Evolutionary conservation across 305 asterid species (phyloP).

Genomic region (Fraxinus latifolia): DNA sequence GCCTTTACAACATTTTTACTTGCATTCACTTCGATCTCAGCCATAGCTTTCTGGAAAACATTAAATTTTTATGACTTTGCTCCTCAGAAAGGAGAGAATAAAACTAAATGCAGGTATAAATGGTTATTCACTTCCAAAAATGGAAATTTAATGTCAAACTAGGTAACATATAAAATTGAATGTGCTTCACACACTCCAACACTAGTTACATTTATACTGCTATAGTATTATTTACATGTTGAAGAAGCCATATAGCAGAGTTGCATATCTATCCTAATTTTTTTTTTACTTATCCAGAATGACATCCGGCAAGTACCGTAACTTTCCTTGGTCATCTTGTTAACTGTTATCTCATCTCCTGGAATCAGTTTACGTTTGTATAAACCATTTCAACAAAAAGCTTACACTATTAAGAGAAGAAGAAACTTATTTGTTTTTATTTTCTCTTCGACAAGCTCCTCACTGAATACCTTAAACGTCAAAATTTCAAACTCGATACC

Average conservation of each 20-base stretch:
- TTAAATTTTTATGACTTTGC: background rate
- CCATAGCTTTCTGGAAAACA: slow-evolving; percentile 62
- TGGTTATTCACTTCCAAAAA: background rate
- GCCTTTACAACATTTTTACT: slow-evolving; percentile 68
- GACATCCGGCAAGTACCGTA: background rate
- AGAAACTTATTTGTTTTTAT: background rate
- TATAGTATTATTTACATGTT: background rate
- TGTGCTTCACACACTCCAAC: background rate
- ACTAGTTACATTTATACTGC: background rate
- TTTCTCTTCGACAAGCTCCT: background rate
- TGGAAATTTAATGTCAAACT: background rate
- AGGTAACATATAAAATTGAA: background rate
- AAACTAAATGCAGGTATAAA: background rate
- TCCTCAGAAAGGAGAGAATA: background rate
- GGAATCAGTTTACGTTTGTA: background rate
- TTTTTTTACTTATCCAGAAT: background rate
- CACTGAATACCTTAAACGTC: background rate
- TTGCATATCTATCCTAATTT: background rate
- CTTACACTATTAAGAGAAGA: background rate
- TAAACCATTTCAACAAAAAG: background rate
- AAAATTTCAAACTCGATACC: background rate
- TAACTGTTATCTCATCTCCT: background rate
- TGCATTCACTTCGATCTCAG: slow-evolving; percentile 59
- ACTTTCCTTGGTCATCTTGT: background rate
- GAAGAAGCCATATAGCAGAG: background rate